Conservation (phyloP, 495 filamentous ascomycete species). For the Hypoxylon perforatum region DNA sequence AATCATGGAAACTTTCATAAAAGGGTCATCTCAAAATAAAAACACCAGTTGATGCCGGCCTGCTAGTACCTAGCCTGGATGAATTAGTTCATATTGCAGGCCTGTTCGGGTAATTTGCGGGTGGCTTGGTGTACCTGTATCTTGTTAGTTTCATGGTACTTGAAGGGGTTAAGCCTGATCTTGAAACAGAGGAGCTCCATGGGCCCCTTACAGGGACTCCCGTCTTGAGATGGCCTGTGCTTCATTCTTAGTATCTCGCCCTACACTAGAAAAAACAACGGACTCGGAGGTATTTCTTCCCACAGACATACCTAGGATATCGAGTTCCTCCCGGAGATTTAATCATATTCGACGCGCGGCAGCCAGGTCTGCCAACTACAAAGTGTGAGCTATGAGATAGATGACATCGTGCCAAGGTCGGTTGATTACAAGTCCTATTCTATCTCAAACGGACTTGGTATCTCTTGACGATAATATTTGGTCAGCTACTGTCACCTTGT, state of each 20-base stretch:
- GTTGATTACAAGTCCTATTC: neutral
- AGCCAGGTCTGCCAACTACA: neutral
- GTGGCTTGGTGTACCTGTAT: conserved; percentile 9
- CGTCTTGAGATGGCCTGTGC: conserved; percentile 14
- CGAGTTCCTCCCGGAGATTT: conserved; percentile 18
- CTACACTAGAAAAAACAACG: conserved; percentile 4
- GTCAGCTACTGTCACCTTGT: conserved; percentile 1
- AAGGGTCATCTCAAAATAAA: neutral
- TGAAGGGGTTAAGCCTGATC: conserved; percentile 12
- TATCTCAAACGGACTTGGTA: conserved; percentile 26
- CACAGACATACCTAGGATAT: conserved; percentile 7
- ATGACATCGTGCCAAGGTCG: neutral
- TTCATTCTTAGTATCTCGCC: conserved; percentile 14
- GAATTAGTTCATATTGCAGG: neutral
- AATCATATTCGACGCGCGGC: conserved; percentile 30
- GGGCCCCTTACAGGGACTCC: conserved; percentile 10
- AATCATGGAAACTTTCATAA: conserved; percentile 9
- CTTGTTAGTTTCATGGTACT: conserved; percentile 25
- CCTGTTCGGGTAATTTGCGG: conserved; percentile 19
- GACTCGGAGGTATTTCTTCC: conserved; percentile 25
- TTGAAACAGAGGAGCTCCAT: conserved; percentile 39
- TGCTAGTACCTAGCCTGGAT: neutral
- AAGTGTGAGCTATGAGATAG: neutral
- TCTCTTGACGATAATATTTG: conserved; percentile 4
- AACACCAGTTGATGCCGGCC: neutral